Evolutionary conservation across 75 land plant genomes (phyloP), one percentile per base, ranked within the genome.

Genomic region (Picea sitchensis): DNA sequence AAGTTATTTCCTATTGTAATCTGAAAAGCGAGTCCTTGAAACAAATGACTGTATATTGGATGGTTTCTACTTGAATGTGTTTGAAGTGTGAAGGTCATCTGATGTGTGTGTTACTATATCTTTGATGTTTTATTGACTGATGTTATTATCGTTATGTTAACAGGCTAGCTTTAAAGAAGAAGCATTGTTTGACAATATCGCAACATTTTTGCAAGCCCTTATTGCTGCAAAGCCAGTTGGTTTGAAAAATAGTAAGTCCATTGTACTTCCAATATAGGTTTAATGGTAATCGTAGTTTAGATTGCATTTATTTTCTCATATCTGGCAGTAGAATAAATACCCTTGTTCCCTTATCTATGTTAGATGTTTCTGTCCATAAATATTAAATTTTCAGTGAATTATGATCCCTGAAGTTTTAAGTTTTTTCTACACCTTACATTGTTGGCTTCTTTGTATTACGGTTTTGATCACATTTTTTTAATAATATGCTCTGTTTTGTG

Each of bases 171-270:
- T 90, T 73, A 65, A 82, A 65, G 99, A 96, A 51, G 92, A 91
- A 41, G 83, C 84, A 30, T 73, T 96, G 59, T 83, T 83, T 13
- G 93, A 94, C 54, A 96, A 96, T 82, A 81, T 96, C 77, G 90
- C 92, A 44, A 92, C 99, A 72, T 96, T 96, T 86, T 87, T 91
- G 14, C 88, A 90, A 83, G 93, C 98, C 51, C 88, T 96, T 80
- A 88, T 96, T 81, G 86, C 85, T 74, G 98, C 99, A 63, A 96
- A 96, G 80, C 99, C 99, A 76, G 90, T 84, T 3, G 98, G 98
- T 34, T 77, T 96, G 76, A 96, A 96, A 78, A 96, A 94, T 77
- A 88, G 98, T 94, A 85, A 87, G 96, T 83, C 26, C 3, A 23
- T 14, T 56, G 44, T 23, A 15, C 21, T 11, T 14, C 12, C 30